Base-by-base conservation (phyloP, 1,284 basidiomycete genomes). In the Rhodotorula sp. region DNA sequence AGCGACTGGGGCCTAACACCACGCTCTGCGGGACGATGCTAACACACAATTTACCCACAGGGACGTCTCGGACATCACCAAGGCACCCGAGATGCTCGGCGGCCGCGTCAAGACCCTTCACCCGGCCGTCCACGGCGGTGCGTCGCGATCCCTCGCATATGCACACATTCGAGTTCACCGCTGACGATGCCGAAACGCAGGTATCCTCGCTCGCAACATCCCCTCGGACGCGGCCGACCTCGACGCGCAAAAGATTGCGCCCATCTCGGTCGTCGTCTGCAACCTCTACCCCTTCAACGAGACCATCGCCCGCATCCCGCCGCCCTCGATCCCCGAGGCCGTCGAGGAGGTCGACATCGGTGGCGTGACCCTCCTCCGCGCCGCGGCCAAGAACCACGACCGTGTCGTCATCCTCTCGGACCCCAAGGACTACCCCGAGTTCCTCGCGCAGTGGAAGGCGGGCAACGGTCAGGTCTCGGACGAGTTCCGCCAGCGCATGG, bases 261-360 rank as follows among this genome's bases (percentile, higher is more conserved):
- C 91, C 71, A 97, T 97, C 83, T 89, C 90, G 66, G 90, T 97
- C 83, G 93, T 97, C 67, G 93, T 97, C 70, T 99, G 97, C 89
- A 99, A 99, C 84, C 89, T 99, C 65, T 99, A 99, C 85, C 97
- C 97, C 2, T 99, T 99, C 84, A 89, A 90, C 34, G 87, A 90
- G 55, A 97, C 95, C 66, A 93, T 98, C 80, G 79, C 82, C 42
- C 85, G 89, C 4, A 89, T 91, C 80, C 92, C 94, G 0, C 87
- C 88, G 77, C 96, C 94, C 82, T 93, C 93, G 23, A 88, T 98
- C 74, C 88, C 92, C 5, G 90, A 92, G 72, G 96, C 96, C 19
- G 90, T 98, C 69, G 97, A 99, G 82, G 97, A 99, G 84, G 91
- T 99, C 78, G 97, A 99, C 83, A 99, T 99, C 75, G 97, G 97